Percentiles rank a stretch among this genome's conserved stretches.
These are phyloP conservation scores for Calonectria leucothoes DNA, from an alignment of 2,329 filamentous ascomycete genomes.

Conservation along the genomic window DNA sequence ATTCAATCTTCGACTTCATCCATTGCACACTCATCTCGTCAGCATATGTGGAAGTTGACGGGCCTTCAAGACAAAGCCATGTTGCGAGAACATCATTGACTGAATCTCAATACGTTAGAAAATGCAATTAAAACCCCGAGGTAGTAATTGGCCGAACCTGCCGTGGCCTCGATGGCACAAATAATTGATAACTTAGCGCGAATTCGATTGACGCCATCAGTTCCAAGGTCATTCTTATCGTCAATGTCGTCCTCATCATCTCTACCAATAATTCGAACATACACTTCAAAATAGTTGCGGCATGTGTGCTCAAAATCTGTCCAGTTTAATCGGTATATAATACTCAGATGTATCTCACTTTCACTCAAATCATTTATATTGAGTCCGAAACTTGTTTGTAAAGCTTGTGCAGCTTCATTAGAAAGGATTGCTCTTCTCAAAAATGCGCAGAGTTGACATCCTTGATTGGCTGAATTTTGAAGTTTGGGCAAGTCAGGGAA, in stretches of 20 bases:
- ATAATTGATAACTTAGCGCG: background rate
- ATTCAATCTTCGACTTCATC: background rate
- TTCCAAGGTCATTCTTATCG: background rate
- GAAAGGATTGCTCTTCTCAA: background rate
- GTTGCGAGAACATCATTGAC: background rate
- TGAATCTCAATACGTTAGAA: background rate
- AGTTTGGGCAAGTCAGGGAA: background rate
- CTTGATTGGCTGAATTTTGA: background rate
- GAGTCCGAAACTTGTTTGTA: background rate
- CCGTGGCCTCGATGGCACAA: background rate
- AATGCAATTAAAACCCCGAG: background rate
- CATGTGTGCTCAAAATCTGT: background rate
- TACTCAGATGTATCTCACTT: background rate
- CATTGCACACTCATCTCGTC: background rate
- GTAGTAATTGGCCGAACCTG: background rate
- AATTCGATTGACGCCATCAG: too few species aligned
- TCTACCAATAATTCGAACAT: background rate
- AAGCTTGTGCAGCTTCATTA: background rate
- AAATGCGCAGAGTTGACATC: background rate
- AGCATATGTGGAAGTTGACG: background rate
- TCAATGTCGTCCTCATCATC: background rate
- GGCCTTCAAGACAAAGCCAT: background rate
- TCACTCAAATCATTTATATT: background rate
- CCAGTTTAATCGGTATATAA: background rate
- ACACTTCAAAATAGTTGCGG: background rate